phyloP scores from a whole-genome alignment of 768 basidiomycete species.

The Pisolithus microcarpus region DNA sequence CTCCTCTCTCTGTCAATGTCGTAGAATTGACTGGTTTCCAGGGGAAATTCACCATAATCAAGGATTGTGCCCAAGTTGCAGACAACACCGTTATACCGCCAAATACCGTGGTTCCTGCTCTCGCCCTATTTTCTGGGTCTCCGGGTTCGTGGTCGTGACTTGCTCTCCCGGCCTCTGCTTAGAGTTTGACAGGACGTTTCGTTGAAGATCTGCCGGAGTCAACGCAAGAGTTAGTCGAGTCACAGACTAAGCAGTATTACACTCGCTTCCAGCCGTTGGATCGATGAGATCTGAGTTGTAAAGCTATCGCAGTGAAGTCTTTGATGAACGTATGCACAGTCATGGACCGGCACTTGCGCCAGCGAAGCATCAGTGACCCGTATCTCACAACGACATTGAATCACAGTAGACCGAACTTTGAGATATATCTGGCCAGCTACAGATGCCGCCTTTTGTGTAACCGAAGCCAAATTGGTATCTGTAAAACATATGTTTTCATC shows the following conservation, averaged over 20 bases:
- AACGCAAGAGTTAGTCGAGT: conserved; percentile 86
- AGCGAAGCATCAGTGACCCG: too few species aligned
- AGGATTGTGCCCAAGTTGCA: conserved; percentile 86
- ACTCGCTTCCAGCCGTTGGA: conserved; percentile 69
- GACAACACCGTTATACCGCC: conserved; percentile 88
- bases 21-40: conserved; percentile 23
- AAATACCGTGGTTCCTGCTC: conserved; percentile 86
- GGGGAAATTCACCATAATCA: conserved; percentile 97
- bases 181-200: conserved; percentile 53
- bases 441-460: too few species aligned
- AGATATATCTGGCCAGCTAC: too few species aligned
- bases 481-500: too few species aligned
- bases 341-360: too few species aligned
- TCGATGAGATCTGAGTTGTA: conserved; percentile 13
- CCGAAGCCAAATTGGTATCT: too few species aligned
- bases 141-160: conserved; percentile 53
- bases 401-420: too few species aligned
- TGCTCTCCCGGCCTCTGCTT: not conserved
- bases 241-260: conserved; percentile 79
- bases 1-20: conserved; percentile 3
- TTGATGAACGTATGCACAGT: too few species aligned
- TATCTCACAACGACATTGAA: too few species aligned
- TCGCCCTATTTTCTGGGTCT: conserved; percentile 80
- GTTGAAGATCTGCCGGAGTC: conserved; percentile 86
- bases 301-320: too few species aligned